Percentiles rank a stretch among this genome's conserved stretches.
Evolutionary conservation across 768 basidiomycete genomes (phyloP).

Genomic region (Boletus rex-veris): DNA sequence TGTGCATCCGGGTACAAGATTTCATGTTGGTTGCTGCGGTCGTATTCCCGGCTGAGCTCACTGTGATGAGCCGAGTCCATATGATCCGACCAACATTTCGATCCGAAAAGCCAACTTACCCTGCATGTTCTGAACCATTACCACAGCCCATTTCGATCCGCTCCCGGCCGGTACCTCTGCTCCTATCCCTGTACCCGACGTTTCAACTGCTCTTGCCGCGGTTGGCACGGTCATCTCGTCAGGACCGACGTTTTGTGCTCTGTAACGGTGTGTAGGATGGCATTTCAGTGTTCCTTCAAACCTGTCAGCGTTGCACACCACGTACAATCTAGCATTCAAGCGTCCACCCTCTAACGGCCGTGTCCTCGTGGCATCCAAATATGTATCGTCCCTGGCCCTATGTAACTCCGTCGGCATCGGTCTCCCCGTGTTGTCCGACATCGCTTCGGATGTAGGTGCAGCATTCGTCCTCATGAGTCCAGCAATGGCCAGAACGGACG

Average conservation of each 20-base stretch:
- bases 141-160: slow-evolving; percentile 5
- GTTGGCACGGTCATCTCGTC: not conserved
- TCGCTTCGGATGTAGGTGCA: slow-evolving; percentile 10
- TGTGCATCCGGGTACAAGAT: not conserved
- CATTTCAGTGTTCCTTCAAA: not conserved
- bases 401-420: slow-evolving; percentile 14
- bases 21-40: slow-evolving; percentile 1
- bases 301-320: slow-evolving; percentile 1
- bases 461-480: slow-evolving; percentile 7
- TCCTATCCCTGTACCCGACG: not conserved
- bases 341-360: slow-evolving; percentile 4
- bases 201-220: not conserved
- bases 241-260: slow-evolving; percentile 5
- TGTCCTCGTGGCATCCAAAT: slow-evolving; percentile 4
- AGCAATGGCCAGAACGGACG: slow-evolving; percentile 1
- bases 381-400: slow-evolving; percentile 5
- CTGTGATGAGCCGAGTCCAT: slow-evolving; percentile 7
- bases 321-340: slow-evolving; percentile 4
- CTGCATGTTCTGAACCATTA: slow-evolving; percentile 7
- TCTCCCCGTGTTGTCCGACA: not conserved
- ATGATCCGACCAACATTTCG: slow-evolving; percentile 2
- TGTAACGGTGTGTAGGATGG: not conserved
- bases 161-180: not conserved
- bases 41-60: not conserved
- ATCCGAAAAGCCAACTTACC: slow-evolving; percentile 8